Conservation (phyloP, 805 yeast genomes). For the Candida sanyiensis region DNA sequence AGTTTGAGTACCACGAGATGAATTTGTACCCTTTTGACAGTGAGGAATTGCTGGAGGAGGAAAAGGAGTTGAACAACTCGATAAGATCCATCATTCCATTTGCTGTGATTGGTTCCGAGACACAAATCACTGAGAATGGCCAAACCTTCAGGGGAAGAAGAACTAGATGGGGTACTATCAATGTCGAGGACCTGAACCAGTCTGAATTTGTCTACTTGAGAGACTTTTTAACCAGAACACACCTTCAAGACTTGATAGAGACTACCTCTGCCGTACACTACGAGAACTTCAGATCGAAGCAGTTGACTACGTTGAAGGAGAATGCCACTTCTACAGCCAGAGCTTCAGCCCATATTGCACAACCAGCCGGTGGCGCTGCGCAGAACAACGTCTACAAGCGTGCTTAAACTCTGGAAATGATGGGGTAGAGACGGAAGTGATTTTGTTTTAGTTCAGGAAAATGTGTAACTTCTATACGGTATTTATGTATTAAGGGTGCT, state of each 20-base stretch:
- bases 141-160: constrained; percentile 82
- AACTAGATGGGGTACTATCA: constrained; percentile 90
- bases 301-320: constrained; percentile 88
- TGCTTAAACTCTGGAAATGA: too few species aligned
- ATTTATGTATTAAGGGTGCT: too few species aligned
- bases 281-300: constrained; percentile 90
- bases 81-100: constrained; percentile 80
- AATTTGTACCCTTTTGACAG: constrained; percentile 80
- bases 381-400: constrained; percentile 21
- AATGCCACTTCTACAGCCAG: constrained; percentile 47
- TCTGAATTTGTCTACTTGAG: constrained; percentile 93
- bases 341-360: constrained; percentile 32
- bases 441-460: not conserved
- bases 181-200: constrained; percentile 90
- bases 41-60: constrained; percentile 65
- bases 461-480: not conserved
- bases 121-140: constrained; percentile 68
- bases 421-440: not conserved
- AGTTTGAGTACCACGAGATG: constrained; percentile 66
- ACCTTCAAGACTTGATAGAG: constrained; percentile 92
- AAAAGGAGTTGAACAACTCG: constrained; percentile 65
- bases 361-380: constrained; percentile 13
- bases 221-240: constrained; percentile 92
- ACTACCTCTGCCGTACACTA: constrained; percentile 84
- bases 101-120: constrained; percentile 90